Percentiles rank a stretch among this genome's conserved stretches.
phyloP scores from a whole-genome alignment of 805 yeast genomes.

The Saturnispora dispora region DNA sequence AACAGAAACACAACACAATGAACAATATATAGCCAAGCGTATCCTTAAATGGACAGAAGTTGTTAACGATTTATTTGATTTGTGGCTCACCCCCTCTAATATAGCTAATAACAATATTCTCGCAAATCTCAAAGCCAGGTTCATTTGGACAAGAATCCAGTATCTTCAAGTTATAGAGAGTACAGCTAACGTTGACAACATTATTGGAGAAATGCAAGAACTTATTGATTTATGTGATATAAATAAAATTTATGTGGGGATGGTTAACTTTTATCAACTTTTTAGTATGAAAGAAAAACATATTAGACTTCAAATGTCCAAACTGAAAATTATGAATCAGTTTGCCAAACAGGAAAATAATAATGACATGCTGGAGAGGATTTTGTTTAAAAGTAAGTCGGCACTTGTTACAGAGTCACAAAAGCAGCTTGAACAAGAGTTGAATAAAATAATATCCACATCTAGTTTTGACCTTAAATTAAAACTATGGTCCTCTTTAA shows the following conservation, averaged over 20 bases:
- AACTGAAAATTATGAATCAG: constrained; percentile 57
- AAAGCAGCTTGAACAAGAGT: constrained; percentile 36
- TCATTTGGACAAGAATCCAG: constrained; percentile 41
- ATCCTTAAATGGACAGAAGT: constrained; percentile 40
- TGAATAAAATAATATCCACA: constrained; percentile 48
- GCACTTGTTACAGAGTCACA: constrained; percentile 24
- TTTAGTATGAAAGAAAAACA: constrained; percentile 43
- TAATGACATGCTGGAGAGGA: constrained; percentile 19
- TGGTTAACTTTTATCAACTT: constrained; percentile 52
- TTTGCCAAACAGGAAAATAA: constrained; percentile 43
- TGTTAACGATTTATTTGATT: constrained; percentile 24
- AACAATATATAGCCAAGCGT: constrained; percentile 33
- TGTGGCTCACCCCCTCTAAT: not conserved
- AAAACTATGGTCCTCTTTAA: constrained; percentile 66
- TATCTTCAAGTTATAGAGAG: constrained; percentile 30
- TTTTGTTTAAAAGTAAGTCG: constrained; percentile 12
- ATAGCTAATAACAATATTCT: not conserved
- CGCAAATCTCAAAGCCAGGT: constrained; percentile 26
- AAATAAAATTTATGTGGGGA: constrained; percentile 28
- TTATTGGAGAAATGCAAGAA: constrained; percentile 25
- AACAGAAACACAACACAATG: constrained; percentile 29
- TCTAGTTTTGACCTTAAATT: constrained; percentile 61
- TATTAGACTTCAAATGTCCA: constrained; percentile 56
- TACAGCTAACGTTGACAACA: constrained; percentile 24
- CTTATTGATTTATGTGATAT: constrained; percentile 20